Percentiles rank a stretch among this genome's conserved stretches.
These are phyloP conservation scores for Aspergillus nomiae DNA, from an alignment of 2,329 filamentous ascomycete species.

Conservation along the genomic window DNA sequence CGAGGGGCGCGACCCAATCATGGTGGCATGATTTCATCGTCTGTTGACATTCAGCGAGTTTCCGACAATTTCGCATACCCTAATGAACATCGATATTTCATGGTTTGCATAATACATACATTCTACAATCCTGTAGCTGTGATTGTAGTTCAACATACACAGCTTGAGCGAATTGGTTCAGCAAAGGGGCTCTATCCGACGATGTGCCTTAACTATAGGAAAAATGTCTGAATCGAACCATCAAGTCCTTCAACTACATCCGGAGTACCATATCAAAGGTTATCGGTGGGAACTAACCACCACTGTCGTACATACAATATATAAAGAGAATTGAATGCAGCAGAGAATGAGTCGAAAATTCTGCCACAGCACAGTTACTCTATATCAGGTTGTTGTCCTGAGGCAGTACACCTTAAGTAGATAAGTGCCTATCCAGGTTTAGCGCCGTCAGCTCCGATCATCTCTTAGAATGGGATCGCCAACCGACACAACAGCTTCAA, in stretches of 20 bases:
- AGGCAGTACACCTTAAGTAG: not conserved
- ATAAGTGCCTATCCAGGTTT: constrained; percentile 9
- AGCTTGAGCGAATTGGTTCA: not conserved
- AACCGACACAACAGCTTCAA: not conserved
- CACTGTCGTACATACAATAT: not conserved
- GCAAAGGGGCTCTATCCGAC: not conserved
- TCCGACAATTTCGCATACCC: not conserved
- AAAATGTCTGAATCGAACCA: not conserved
- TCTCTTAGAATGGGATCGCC: not conserved
- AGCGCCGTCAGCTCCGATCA: constrained; percentile 17
- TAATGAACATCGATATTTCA: not conserved
- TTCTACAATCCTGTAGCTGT: too few species aligned
- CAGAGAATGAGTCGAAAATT: not conserved
- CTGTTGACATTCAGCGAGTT: not conserved
- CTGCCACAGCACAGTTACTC: not conserved
- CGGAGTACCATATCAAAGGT: not conserved
- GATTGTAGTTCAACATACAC: not conserved
- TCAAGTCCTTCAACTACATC: not conserved
- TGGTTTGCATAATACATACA: not conserved
- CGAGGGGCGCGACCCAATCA: constrained; percentile 21
- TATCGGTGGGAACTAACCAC: not conserved
- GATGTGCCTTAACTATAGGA: not conserved
- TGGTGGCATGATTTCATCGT: constrained; percentile 18
- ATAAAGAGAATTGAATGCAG: not conserved
- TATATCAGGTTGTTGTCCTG: not conserved